phyloP scores from a whole-genome alignment of 768 basidiomycete genomes.

The Hebeloma cylindrosporum region DNA sequence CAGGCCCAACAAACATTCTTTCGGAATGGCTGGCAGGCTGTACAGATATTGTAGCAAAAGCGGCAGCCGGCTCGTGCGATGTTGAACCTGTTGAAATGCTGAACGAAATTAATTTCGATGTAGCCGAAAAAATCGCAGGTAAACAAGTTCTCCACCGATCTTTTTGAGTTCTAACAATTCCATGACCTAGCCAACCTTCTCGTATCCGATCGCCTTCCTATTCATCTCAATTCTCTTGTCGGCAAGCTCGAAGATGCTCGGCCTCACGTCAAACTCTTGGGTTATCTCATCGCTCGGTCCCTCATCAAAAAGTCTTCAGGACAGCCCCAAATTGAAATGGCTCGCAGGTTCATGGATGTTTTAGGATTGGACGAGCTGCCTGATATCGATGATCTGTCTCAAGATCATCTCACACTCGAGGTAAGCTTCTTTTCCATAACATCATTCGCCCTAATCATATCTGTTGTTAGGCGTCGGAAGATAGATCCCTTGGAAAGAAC shows the following conservation, averaged over 20 bases:
- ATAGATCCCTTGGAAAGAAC: slow-evolving; percentile 44
- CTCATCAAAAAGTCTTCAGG: slow-evolving; percentile 58
- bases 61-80: slow-evolving; percentile 31
- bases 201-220: slow-evolving; percentile 42
- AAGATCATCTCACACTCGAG: slow-evolving; percentile 29
- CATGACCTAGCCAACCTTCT: slow-evolving; percentile 60
- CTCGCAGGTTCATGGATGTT: slow-evolving; percentile 43
- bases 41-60: slow-evolving; percentile 40
- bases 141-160: slow-evolving; percentile 18
- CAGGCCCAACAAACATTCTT: slow-evolving; percentile 14
- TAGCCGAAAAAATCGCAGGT: slow-evolving; percentile 72
- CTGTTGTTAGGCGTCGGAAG: slow-evolving; percentile 44
- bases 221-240: slow-evolving; percentile 51
- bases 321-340: slow-evolving; percentile 57
- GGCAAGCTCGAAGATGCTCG: slow-evolving; percentile 48
- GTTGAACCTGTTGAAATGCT: slow-evolving; percentile 42
- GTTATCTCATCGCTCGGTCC: slow-evolving; percentile 61
- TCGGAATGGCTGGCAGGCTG: slow-evolving; percentile 61
- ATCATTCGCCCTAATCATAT: neutral
- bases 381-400: slow-evolving; percentile 42
- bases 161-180: neutral
- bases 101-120: slow-evolving; percentile 48
- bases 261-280: slow-evolving; percentile 54
- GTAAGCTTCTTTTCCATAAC: slow-evolving; percentile 22
- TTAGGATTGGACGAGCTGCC: slow-evolving; percentile 48